Evolutionary conservation across 345 rosid species (phyloP).

Genomic region (Bruguiera gymnorhiza): DNA sequence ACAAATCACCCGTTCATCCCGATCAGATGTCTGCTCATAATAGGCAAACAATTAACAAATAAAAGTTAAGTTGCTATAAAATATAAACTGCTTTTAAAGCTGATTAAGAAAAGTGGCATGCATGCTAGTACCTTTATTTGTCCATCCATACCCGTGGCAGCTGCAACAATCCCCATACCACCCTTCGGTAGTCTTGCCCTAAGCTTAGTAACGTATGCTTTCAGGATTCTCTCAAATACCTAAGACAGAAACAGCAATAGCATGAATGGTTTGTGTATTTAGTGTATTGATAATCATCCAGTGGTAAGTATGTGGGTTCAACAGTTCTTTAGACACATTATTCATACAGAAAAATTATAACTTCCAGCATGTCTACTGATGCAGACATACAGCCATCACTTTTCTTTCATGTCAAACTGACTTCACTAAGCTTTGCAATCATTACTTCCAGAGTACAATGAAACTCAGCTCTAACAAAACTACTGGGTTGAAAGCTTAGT

Average conservation of each 20-base stretch:
- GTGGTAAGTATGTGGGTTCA: too few relatives aligned
- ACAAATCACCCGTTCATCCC: slow-evolving; percentile 90
- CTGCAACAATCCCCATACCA: slow-evolving; percentile 94
- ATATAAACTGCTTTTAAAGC: not conserved
- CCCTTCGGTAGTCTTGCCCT: slow-evolving; percentile 86
- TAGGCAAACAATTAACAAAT: slow-evolving; percentile 12
- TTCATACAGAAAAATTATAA: too few relatives aligned
- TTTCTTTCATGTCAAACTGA: too few relatives aligned
- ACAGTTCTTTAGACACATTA: too few relatives aligned
- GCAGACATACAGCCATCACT: too few relatives aligned
- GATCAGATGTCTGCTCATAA: slow-evolving; percentile 73
- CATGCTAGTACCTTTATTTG: slow-evolving; percentile 70
- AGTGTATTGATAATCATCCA: not conserved
- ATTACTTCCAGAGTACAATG: too few relatives aligned
- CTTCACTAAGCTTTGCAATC: too few relatives aligned
- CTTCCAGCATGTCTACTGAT: too few relatives aligned
- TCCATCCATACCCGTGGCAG: slow-evolving; percentile 97
- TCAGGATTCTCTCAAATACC: slow-evolving; percentile 93
- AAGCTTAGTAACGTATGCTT: slow-evolving; percentile 89
- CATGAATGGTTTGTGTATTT: not conserved
- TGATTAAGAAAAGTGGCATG: not conserved
- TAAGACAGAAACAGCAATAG: slow-evolving; percentile 24
- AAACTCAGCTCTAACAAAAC: too few relatives aligned
- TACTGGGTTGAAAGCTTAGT: too few relatives aligned
- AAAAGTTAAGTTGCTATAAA: slow-evolving; percentile 13